Evolutionary conservation across 441 rosid species (phyloP).

Genomic region (Croton setiger): DNA sequence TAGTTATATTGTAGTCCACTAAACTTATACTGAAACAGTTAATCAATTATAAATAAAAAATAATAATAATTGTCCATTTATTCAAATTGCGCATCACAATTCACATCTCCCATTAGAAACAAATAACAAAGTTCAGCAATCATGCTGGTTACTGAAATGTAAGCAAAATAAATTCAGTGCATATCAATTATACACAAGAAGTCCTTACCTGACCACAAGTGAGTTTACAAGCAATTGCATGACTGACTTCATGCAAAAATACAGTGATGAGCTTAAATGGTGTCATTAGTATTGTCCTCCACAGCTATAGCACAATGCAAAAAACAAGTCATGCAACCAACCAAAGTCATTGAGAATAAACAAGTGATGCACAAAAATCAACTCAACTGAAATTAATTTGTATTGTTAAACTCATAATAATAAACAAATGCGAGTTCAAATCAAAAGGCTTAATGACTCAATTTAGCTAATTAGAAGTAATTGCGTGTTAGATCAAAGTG

Average conservation of each 20-base stretch:
- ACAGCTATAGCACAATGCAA: conserved; percentile 45
- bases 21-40: not conserved
- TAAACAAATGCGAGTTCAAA: not conserved
- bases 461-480: not conserved
- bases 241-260: conserved; percentile 90
- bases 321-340: not conserved
- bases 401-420: too few species aligned
- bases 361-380: not conserved
- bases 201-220: conserved; percentile 87
- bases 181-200: conserved; percentile 11
- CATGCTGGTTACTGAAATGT: conserved; percentile 2
- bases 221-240: conserved; percentile 92
- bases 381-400: not conserved
- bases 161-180: conserved; percentile 1
- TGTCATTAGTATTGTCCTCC: conserved; percentile 81
- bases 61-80: not conserved
- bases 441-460: not conserved
- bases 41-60: not conserved
- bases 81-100: not conserved
- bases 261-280: conserved; percentile 96
- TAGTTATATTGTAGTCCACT: not conserved
- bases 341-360: not conserved
- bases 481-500: not conserved
- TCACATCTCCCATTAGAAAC: not conserved
- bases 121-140: not conserved